phyloP scores from a whole-genome alignment of 352 stramenopile species.

The Globisporangium spiculum region DNA sequence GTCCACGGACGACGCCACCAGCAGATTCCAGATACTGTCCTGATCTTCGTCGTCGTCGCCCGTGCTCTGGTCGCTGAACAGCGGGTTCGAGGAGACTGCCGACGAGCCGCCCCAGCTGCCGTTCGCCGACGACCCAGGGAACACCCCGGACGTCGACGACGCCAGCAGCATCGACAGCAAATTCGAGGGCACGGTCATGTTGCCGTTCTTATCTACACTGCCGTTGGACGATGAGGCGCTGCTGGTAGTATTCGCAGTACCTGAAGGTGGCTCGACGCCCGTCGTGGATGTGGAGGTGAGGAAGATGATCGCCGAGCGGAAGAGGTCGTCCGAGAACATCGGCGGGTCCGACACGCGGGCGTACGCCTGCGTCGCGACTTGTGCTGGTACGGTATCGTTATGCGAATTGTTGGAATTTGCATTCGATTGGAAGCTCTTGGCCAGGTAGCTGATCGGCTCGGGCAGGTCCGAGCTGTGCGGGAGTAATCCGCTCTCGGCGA shows the following conservation, averaged over 20 bases:
- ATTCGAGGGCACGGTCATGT: constrained; percentile 30
- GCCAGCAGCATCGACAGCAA: constrained; percentile 48
- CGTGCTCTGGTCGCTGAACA: constrained; percentile 49
- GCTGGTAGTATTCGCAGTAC: background rate
- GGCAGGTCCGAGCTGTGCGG: constrained; percentile 57
- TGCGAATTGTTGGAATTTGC: background rate
- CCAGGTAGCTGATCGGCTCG: constrained; percentile 65
- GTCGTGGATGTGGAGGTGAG: constrained; percentile 55
- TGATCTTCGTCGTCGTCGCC: constrained; percentile 47
- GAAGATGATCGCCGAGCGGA: constrained; percentile 63
- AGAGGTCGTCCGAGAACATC: constrained; percentile 60
- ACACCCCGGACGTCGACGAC: constrained; percentile 43
- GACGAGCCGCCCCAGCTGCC: constrained; percentile 5
- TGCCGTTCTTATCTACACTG: constrained; percentile 17
- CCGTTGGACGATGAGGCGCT: background rate
- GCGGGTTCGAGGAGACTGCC: constrained; percentile 28
- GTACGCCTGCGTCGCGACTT: background rate
- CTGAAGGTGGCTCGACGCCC: constrained; percentile 23
- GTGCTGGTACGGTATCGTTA: background rate
- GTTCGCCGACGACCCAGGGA: background rate
- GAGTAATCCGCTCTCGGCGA: constrained; percentile 37
- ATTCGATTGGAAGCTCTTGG: constrained; percentile 12
- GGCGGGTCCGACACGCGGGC: constrained; percentile 6
- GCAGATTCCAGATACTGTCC: constrained; percentile 69
- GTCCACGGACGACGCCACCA: constrained; percentile 70